A percentile compares a stretch with the other conserved stretches of the same genome.
These are phyloP conservation scores for Discostella pseudostelligera DNA, from an alignment of 108 stramenopile species.

Conservation along the genomic window DNA sequence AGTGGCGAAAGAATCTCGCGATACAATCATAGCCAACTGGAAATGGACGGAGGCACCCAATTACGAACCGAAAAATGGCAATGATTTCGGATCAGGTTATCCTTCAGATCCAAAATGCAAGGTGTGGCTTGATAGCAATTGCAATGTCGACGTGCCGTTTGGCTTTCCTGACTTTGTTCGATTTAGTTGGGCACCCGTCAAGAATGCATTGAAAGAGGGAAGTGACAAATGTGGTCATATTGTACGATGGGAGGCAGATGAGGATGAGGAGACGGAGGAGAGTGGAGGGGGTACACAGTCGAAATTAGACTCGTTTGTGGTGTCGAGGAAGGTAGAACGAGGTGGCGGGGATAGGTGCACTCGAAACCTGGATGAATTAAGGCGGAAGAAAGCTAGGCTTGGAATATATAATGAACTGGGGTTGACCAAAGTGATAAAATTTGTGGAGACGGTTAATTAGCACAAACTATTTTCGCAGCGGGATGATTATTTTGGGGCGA, in stretches of 20 bases:
- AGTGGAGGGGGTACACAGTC: constrained; percentile 40
- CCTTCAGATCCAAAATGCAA: constrained; percentile 79
- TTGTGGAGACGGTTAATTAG: constrained; percentile 2
- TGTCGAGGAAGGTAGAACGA: constrained; percentile 21
- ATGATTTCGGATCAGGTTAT: constrained; percentile 69
- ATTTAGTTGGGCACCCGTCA: constrained; percentile 80
- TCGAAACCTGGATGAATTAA: constrained; percentile 3
- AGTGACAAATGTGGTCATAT: constrained; percentile 23
- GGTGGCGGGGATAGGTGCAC: constrained; percentile 6
- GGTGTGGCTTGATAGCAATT: constrained; percentile 61
- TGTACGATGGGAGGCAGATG: constrained; percentile 63
- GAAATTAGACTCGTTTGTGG: constrained; percentile 39
- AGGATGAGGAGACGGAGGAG: constrained; percentile 65
- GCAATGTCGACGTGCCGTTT: constrained; percentile 63
- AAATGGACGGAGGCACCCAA: constrained; percentile 54
- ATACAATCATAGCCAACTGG: constrained; percentile 62
- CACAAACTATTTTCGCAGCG: not conserved
- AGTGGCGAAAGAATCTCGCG: constrained; percentile 86
- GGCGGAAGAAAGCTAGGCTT: constrained; percentile 34
- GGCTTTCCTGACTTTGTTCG: constrained; percentile 73
- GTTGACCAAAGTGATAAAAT: constrained; percentile 29
- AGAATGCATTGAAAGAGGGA: constrained; percentile 49
- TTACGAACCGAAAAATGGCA: constrained; percentile 17
- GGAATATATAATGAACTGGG: constrained; percentile 41
- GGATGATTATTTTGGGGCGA: not conserved